phyloP scores from a whole-genome alignment of 768 basidiomycete genomes.

The Candolleomyces eurysporus region DNA sequence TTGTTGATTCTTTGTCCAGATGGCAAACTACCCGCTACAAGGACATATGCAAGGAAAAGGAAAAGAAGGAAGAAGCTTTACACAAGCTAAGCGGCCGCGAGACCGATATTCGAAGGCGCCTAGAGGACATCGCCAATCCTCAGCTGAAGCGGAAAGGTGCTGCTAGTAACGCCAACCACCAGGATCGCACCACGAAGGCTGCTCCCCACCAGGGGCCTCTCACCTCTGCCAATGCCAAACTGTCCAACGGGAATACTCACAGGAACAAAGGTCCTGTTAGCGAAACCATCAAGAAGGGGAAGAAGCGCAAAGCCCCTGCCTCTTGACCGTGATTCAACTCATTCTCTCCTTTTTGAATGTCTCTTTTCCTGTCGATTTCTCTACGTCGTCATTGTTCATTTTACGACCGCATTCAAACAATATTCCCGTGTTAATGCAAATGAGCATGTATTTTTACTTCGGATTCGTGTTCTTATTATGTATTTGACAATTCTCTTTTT shows the following conservation, averaged over 20 bases:
- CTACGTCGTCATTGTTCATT: neutral
- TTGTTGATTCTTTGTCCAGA: slow-evolving; percentile 31
- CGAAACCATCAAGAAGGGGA: slow-evolving; percentile 54
- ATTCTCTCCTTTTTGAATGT: slow-evolving; percentile 19
- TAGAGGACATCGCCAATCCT: slow-evolving; percentile 70
- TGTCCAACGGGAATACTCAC: slow-evolving; percentile 42
- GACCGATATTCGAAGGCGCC: slow-evolving; percentile 72
- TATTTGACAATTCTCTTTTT: slow-evolving; percentile 6
- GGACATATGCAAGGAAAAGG: slow-evolving; percentile 74
- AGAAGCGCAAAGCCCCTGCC: slow-evolving; percentile 49
- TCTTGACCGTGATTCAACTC: slow-evolving; percentile 28
- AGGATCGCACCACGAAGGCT: slow-evolving; percentile 21
- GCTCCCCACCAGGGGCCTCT: slow-evolving; percentile 31
- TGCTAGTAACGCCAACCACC: neutral
- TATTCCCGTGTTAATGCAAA: slow-evolving; percentile 1
- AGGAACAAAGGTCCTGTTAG: slow-evolving; percentile 38
- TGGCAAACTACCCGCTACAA: slow-evolving; percentile 78
- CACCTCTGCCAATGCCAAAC: slow-evolving; percentile 34
- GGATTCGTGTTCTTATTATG: slow-evolving; percentile 8
- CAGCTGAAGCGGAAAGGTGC: slow-evolving; percentile 26
- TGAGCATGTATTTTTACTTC: slow-evolving; percentile 13
- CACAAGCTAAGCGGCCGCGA: slow-evolving; percentile 69
- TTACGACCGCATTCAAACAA: neutral
- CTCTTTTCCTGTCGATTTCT: neutral
- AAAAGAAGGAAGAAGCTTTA: slow-evolving; percentile 68